A percentile compares a stretch with the other conserved stretches of the same genome.
Conservation (phyloP, 2,329 filamentous ascomycete genomes). For the Pestalotiopsis sp. region DNA sequence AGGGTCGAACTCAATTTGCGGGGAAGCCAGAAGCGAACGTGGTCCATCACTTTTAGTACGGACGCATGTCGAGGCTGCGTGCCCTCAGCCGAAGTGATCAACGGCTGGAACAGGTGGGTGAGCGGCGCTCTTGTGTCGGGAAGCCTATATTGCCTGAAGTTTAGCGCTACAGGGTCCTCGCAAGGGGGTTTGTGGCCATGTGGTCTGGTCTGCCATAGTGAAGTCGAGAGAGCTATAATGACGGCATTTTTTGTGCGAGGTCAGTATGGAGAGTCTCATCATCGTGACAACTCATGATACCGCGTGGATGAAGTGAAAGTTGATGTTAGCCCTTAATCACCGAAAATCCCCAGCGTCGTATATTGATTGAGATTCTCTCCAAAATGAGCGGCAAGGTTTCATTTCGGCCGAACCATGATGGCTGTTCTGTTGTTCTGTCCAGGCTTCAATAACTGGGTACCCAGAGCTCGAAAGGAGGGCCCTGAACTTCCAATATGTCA, state of each 20-base stretch:
- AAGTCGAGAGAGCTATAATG: neutral
- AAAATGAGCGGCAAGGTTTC: neutral
- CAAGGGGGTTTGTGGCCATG: neutral
- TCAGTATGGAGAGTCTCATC: neutral
- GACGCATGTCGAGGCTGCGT: neutral
- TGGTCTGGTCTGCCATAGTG: neutral
- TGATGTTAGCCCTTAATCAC: neutral
- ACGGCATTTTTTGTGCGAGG: neutral
- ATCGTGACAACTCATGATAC: neutral
- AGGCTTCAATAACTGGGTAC: neutral
- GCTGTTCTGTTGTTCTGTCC: neutral
- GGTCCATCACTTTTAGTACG: conserved; percentile 3
- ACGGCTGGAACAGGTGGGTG: neutral
- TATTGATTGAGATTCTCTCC: neutral
- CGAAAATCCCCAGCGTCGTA: neutral
- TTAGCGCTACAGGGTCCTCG: neutral
- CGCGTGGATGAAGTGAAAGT: neutral
- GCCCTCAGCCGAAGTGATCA: conserved; percentile 1
- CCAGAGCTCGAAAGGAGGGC: neutral
- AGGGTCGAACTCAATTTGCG: neutral
- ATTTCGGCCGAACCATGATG: neutral
- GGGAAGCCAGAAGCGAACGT: conserved; percentile 5
- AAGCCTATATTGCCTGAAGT: conserved; percentile 3
- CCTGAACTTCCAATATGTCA: neutral
- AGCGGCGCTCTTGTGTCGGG: neutral